These are phyloP conservation scores for Alisma plantagoaquatica DNA, from an alignment of 106 monocot genomes.

Conservation along the genomic window DNA sequence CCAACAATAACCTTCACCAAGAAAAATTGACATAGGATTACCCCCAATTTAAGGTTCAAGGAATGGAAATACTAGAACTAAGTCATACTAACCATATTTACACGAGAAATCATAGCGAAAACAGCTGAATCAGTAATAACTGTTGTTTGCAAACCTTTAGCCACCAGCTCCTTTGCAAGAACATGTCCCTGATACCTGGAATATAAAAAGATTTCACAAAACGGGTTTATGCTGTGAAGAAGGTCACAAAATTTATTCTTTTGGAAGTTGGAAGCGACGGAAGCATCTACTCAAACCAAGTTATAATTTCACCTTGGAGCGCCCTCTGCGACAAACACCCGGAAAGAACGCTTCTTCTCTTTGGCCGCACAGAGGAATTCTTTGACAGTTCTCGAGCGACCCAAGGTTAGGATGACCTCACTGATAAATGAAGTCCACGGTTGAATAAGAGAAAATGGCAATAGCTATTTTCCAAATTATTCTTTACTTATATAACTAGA, in stretches of 20 bases:
- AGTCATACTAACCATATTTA: slow-evolving; percentile 51
- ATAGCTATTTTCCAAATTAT: too few relatives aligned
- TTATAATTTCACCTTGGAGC: slow-evolving; percentile 7
- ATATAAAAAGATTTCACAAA: background rate
- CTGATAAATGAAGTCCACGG: slow-evolving; percentile 36
- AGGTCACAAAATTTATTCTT: background rate
- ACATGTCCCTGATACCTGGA: slow-evolving; percentile 77
- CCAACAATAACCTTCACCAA: slow-evolving; percentile 76
- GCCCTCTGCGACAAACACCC: background rate
- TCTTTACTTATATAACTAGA: too few relatives aligned
- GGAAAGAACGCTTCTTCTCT: background rate
- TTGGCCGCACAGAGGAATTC: background rate
- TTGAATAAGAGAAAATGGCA: too few relatives aligned
- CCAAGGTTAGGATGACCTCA: slow-evolving; percentile 83
- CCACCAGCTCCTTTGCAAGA: slow-evolving; percentile 76
- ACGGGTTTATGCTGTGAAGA: background rate
- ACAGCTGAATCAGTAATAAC: slow-evolving; percentile 82
- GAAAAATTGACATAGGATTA: too few relatives aligned
- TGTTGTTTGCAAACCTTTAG: slow-evolving; percentile 69
- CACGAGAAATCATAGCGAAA: slow-evolving; percentile 87
- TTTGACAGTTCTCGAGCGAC: too few relatives aligned
- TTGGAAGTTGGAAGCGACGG: too few relatives aligned
- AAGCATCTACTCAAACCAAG: too few relatives aligned
- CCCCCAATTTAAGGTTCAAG: background rate
- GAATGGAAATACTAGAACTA: background rate